These are phyloP conservation scores for Fusarium albosuccineum DNA, from an alignment of 2,329 filamentous ascomycete genomes.

Conservation along the genomic window DNA sequence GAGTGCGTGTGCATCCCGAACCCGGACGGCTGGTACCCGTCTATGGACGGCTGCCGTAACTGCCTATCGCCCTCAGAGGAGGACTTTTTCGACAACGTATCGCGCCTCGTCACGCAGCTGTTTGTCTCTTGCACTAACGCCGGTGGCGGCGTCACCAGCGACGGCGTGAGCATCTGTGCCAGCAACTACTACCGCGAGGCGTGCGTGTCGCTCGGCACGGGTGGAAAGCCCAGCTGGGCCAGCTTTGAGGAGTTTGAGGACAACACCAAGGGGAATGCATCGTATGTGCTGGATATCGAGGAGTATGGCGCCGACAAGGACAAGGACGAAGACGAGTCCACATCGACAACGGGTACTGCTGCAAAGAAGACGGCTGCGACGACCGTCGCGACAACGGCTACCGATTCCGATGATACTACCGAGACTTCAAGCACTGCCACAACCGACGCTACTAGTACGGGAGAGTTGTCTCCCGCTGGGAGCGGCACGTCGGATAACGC, in stretches of 20 bases:
- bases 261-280: constrained; percentile 5
- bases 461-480: background rate
- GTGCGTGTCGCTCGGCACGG: constrained; percentile 26
- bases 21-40: constrained; percentile 38
- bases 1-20: constrained; percentile 37
- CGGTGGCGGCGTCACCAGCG: constrained; percentile 31
- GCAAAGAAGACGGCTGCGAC: constrained; percentile 9
- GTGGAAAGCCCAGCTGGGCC: constrained; percentile 29
- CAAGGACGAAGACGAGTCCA: background rate
- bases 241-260: constrained; percentile 27
- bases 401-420: background rate
- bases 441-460: background rate
- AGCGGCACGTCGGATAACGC: background rate
- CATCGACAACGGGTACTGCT: constrained; percentile 12
- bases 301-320: constrained; percentile 23
- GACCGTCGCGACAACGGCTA: background rate
- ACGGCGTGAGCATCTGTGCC: constrained; percentile 33
- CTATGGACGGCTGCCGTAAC: constrained; percentile 38
- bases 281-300: constrained; percentile 29
- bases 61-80: constrained; percentile 28
- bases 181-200: constrained; percentile 34
- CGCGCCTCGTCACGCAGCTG: constrained; percentile 36
- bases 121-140: constrained; percentile 40
- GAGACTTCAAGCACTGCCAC: constrained; percentile 3
- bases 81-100: constrained; percentile 36